Evolutionary conservation across 1,284 basidiomycete species (phyloP), one percentile per base, ranked within the genome.

Genomic region (Marasmius fiardii): DNA sequence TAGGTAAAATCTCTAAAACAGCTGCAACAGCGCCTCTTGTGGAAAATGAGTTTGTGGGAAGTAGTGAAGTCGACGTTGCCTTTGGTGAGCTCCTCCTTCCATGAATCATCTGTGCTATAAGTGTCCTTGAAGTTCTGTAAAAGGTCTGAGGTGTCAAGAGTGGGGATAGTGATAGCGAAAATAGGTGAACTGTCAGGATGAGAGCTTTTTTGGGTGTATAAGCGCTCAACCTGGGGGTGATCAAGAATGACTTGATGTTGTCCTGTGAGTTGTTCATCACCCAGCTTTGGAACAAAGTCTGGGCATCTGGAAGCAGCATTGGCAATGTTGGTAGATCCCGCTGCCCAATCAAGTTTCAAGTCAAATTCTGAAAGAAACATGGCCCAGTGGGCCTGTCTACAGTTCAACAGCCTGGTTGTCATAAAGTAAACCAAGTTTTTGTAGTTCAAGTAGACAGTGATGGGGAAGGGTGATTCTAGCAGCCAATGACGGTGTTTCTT

Each of bases 331-430:
- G 64, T 20, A 2, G 48, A 34, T 10, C 66, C 65, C 1, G 68
- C 67, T n/a, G 52, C 61, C 62, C 67, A 76, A 14, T 53, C 43
- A 8, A 75, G 65, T 2, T 31, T 14, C 52, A 70, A 37, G 35
- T 37, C 35, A 37, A 37, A 37, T 5, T 37, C 35, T 37, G 35
- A 37, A 2, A 37, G 5, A 70, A 64, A 57, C 45, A 68, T 63
- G 4, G 62, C 58, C 71, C 74, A 76, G 6, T 68, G 62, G 6
- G 65, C 70, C 59, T 75, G 74, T 0, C 67, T 60, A 24, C 66
- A 63, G 48, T 64, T 71, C 2, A 74, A 61, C 23, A 61, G 26
- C 6, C 56, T 54, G n/a, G 65, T 50, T 2, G 57, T 43, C 58
- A 61, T 63, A 5, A 37, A 37, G 5, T 37, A 37, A 12, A n/a